Percentiles rank a stretch among this genome's conserved stretches.
These are phyloP conservation scores for Umbelopsis sp. DNA, from an alignment of 371 early-diverging fungal genomes.

Conservation along the genomic window DNA sequence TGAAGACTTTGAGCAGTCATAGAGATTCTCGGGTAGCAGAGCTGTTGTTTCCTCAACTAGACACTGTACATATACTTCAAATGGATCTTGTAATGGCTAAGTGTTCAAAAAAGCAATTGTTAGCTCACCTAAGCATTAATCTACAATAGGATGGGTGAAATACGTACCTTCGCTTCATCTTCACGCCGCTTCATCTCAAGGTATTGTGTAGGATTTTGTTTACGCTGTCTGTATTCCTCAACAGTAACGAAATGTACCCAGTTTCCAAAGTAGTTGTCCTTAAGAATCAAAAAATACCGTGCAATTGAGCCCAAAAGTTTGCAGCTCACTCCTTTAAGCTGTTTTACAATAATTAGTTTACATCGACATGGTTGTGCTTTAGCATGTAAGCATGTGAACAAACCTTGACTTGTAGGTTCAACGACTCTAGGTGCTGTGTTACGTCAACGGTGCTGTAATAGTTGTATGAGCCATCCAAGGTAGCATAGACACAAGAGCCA, in stretches of 20 bases:
- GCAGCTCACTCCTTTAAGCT: constrained; percentile 62
- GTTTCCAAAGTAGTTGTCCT: constrained; percentile 80
- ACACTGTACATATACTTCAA: constrained; percentile 66
- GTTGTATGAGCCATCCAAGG: constrained; percentile 66
- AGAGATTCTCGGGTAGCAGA: constrained; percentile 77
- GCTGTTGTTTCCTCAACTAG: constrained; percentile 60
- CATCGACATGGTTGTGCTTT: background rate
- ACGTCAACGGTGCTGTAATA: constrained; percentile 63
- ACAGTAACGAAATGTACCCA: constrained; percentile 70
- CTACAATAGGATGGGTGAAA: no score
- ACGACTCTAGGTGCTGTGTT: constrained; percentile 58
- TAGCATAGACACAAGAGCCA: constrained; percentile 53
- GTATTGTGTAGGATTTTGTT: constrained; percentile 50
- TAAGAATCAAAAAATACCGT: constrained; percentile 71
- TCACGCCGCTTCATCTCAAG: constrained; percentile 54
- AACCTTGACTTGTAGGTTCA: constrained; percentile 69
- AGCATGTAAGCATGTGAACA: background rate
- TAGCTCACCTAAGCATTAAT: background rate
- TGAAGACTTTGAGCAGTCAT: constrained; percentile 62
- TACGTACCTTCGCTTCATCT: constrained; percentile 62
- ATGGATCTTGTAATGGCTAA: constrained; percentile 62
- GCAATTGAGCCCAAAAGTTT: constrained; percentile 75
- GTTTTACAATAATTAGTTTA: background rate
- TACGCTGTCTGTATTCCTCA: constrained; percentile 72
- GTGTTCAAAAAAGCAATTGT: constrained; percentile 9